Conservation (phyloP, 176 grass and related monocot genomes). For the Pharus latifolius region DNA sequence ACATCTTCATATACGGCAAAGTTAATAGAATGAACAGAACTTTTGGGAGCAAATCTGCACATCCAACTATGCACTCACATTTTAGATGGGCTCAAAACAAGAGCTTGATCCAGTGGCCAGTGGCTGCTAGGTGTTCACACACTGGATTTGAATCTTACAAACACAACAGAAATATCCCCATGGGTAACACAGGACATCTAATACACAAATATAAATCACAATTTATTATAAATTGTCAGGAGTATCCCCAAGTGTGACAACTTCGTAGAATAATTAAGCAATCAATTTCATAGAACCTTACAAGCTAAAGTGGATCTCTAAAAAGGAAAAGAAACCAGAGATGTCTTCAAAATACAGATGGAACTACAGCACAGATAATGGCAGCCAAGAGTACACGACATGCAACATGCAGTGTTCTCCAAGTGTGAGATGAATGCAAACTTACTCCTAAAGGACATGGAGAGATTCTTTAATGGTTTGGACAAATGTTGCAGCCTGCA, state of each 20-base stretch:
- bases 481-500: neutral
- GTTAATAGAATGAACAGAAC: too few relatives aligned
- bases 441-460: too few relatives aligned
- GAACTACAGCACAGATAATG: too few relatives aligned
- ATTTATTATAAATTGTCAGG: neutral
- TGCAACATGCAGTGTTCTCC: too few relatives aligned
- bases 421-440: too few relatives aligned
- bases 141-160: neutral
- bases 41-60: too few relatives aligned
- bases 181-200: neutral
- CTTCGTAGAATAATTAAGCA: neutral
- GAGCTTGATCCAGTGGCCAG: neutral
- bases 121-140: neutral
- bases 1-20: too few relatives aligned
- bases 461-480: neutral
- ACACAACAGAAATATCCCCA: neutral
- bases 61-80: neutral
- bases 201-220: neutral
- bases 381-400: too few relatives aligned
- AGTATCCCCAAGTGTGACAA: neutral
- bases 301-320: too few relatives aligned
- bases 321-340: too few relatives aligned
- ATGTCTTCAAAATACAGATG: too few relatives aligned
- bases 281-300: neutral
- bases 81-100: neutral